phyloP scores from a whole-genome alignment of 805 yeast genomes.

The Barnettozyma vustinii region DNA sequence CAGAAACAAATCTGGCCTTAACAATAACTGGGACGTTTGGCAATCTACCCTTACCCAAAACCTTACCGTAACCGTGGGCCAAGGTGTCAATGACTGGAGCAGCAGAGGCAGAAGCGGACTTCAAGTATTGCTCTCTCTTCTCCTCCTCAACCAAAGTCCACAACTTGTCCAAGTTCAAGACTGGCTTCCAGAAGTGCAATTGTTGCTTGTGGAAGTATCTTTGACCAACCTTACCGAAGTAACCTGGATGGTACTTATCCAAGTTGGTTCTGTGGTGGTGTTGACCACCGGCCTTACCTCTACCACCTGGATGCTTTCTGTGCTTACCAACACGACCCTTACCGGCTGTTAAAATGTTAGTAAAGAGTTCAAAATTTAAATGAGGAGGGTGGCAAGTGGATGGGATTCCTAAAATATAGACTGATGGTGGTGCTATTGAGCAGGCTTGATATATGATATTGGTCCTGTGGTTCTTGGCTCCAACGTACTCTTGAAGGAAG shows the following conservation, averaged over 20 bases:
- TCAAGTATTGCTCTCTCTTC: conserved; percentile 89
- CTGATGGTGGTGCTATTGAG: no score
- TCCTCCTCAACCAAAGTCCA: conserved; percentile 95
- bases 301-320: conserved; percentile 99
- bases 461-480: background rate
- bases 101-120: conserved; percentile 76
- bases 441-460: no score
- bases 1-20: conserved; percentile 98
- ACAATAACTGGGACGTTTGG: conserved; percentile 98
- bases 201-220: conserved; percentile 97
- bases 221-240: conserved; percentile 99
- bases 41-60: conserved; percentile 97
- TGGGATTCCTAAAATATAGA: background rate
- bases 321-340: conserved; percentile 99
- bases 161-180: conserved; percentile 95
- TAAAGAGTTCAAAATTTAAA: conserved; percentile 8
- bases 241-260: conserved; percentile 99
- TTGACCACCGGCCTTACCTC: conserved; percentile 99
- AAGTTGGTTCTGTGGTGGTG: conserved; percentile 99
- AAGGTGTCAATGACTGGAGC: conserved; percentile 99
- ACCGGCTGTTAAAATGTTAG: conserved; percentile 71
- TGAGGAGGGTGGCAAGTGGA: background rate
- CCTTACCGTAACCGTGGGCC: conserved; percentile 99
- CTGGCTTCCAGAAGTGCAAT: conserved; percentile 96
- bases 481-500: no score